Evolutionary conservation across 129 eudicot genomes (phyloP).

Genomic region (Deinandra increscens): DNA sequence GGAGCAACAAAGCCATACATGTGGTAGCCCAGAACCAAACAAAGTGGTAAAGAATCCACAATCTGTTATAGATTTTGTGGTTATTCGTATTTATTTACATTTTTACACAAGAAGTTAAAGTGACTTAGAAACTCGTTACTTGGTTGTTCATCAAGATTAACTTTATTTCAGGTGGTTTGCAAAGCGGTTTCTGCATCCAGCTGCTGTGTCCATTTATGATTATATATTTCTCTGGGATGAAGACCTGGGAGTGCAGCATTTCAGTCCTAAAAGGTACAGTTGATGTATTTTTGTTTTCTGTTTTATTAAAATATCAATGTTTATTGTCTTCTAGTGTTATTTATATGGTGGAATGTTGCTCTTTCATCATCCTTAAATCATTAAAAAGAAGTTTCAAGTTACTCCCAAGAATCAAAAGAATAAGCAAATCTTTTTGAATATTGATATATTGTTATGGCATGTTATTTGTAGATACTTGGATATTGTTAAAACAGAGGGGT

Average conservation of each 20-base stretch:
- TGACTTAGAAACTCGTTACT: neutral
- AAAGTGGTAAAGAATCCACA: conserved; percentile 57
- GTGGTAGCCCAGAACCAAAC: conserved; percentile 89
- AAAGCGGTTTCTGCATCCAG: conserved; percentile 94
- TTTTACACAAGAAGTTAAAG: no score
- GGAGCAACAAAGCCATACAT: conserved; percentile 82
- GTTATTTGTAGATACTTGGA: conserved; percentile 60
- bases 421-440: neutral
- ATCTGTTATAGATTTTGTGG: neutral
- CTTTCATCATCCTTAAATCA: conserved; percentile 2
- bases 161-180: conserved; percentile 84
- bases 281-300: conserved; percentile 6
- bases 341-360: neutral
- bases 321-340: neutral
- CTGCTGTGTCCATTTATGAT: conserved; percentile 77
- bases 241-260: conserved; percentile 83
- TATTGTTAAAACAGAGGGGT: conserved; percentile 71
- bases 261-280: conserved; percentile 82
- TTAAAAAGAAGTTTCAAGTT: neutral
- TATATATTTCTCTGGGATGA: conserved; percentile 98
- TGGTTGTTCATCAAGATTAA: neutral
- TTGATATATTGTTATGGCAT: neutral
- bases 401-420: neutral
- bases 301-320: neutral
- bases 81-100: no score